Conservation (phyloP, 257 asterid species). For the Scutellaria barbata region DNA sequence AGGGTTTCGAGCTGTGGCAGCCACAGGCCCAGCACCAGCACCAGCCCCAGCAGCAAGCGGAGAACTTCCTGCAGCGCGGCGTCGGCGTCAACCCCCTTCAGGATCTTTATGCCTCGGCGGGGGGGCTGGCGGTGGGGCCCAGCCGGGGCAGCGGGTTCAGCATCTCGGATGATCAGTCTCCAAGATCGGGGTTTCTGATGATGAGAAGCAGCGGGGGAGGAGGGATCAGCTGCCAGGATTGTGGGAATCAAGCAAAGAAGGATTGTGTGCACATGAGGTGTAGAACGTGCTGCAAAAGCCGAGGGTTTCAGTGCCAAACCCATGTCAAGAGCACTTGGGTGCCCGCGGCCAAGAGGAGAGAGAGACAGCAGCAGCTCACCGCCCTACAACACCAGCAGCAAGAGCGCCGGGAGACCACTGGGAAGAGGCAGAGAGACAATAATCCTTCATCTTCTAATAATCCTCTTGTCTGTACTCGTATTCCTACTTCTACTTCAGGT, state of each 20-base stretch:
- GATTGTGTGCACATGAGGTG: constrained; percentile 90
- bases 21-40: constrained; percentile 47
- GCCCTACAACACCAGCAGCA: constrained; percentile 42
- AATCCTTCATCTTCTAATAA: constrained; percentile 35
- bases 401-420: constrained; percentile 26
- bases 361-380: constrained; percentile 63
- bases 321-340: constrained; percentile 95
- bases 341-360: constrained; percentile 83
- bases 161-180: constrained; percentile 48
- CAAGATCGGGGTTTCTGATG: constrained; percentile 66
- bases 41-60: constrained; percentile 39
- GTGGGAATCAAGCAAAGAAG: constrained; percentile 89
- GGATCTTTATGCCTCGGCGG: constrained; percentile 68
- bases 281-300: constrained; percentile 87
- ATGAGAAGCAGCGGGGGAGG: constrained; percentile 65
- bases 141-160: constrained; percentile 43
- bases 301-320: constrained; percentile 78
- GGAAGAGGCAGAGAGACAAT: constrained; percentile 48
- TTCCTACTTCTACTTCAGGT: constrained; percentile 52
- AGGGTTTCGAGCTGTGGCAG: constrained; percentile 87
- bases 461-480: constrained; percentile 63
- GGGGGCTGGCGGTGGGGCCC: constrained; percentile 59
- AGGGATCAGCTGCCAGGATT: constrained; percentile 88
- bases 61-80: constrained; percentile 41
- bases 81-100: constrained; percentile 44